Base-by-base conservation (phyloP, 352 stramenopile genomes). In the Phytophthora niederhauseri region DNA sequence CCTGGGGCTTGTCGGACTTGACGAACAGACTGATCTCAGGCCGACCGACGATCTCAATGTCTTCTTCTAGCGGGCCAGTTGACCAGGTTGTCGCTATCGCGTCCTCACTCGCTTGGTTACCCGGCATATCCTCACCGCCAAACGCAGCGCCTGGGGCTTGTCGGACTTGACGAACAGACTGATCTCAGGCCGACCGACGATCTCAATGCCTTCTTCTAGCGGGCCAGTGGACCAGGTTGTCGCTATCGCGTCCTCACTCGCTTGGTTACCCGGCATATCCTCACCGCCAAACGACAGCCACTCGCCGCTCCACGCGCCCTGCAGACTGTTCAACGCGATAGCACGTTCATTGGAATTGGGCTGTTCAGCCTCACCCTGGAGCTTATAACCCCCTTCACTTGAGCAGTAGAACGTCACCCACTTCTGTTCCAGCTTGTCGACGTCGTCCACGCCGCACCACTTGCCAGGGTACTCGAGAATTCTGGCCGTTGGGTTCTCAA, bases 201-300 rank as follows among this genome's bases (percentile, higher is more conserved):
- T 80, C 66, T 84, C 71, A 30, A 83, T 49, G 15, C 61, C 57
- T 6, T 65, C 56, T 7, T 3, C 48, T 17, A 85, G 30, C 0
- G 56, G 31, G 9, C 43, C 26, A 31, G 55, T 75, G 11, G 66
- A 71, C 78, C 78, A 85, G 1, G 70, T 70, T 0, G 64, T 76
- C 36, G 78, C 75, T 26, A 85, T 41, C 0, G 55, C 66, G 59
- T 85, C 75, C 8, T 85, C 78, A 17, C 19, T 73, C 20, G 59
- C 59, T 61, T 85, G 78, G 48, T 84, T 72, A 1, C 73, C 75
- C 1, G 78, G 78, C 78, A 86, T 84, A 26, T 86, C 76, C 54
- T 79, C 62, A 3, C 76, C 78, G 4, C 78, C 76, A 41, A 86
- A 86, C 3, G 78, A 86, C 12, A 86, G 57, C 78, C 78, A 86